Evolutionary conservation across 2,329 filamentous ascomycete species (phyloP).

Genomic region (Xylariaceae sp.): DNA sequence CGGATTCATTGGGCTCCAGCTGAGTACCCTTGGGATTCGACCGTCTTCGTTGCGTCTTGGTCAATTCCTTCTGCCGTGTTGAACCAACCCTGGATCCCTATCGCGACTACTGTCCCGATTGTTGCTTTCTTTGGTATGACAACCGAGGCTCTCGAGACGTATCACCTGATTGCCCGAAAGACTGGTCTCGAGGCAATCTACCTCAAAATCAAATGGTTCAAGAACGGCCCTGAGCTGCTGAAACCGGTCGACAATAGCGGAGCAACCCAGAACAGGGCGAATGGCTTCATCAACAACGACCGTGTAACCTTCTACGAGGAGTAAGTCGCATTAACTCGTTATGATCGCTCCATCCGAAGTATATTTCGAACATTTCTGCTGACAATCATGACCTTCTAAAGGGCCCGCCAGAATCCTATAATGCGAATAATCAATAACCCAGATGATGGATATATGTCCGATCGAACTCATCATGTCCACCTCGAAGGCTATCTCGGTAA

Average conservation of each 20-base stretch:
- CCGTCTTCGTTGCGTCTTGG: constrained; percentile 43
- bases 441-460: not conserved
- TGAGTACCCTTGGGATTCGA: constrained; percentile 43
- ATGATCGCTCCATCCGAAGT: not conserved
- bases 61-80: constrained; percentile 37
- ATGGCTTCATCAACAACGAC: not conserved
- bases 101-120: constrained; percentile 44
- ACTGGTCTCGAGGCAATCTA: constrained; percentile 14
- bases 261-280: constrained; percentile 1
- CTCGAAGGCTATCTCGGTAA: not conserved
- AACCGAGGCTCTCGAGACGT: constrained; percentile 49
- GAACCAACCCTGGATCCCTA: constrained; percentile 47
- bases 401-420: not conserved
- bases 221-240: not conserved
- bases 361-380: too few relatives aligned
- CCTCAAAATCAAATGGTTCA: not conserved
- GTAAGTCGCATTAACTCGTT: not conserved
- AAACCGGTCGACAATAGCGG: not conserved
- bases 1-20: constrained; percentile 37
- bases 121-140: constrained; percentile 55
- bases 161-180: constrained; percentile 32
- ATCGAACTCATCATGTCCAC: not conserved
- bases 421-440: not conserved
- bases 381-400: not conserved
- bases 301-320: not conserved